Evolutionary conservation across 148 eudicot genomes (phyloP), one percentile per base, ranked within the genome.

Genomic region (Nepenthes gracilis): DNA sequence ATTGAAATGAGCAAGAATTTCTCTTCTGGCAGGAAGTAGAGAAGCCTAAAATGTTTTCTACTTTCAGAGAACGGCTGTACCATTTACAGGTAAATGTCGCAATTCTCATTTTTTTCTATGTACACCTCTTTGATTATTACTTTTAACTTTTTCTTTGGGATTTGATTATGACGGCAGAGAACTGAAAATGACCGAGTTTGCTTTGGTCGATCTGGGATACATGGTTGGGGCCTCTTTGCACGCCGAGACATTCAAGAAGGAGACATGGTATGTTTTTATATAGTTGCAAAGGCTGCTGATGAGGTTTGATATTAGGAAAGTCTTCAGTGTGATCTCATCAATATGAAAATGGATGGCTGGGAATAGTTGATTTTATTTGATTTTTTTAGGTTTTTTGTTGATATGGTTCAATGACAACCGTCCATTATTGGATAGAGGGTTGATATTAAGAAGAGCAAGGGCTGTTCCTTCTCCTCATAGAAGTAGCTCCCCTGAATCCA

Each of bases 161-260:
- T 14, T 69, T 51, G 47, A 15, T 60, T 79, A 14, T 61, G 70
- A 35, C 33, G 67, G 67, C 96, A 93, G 99, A 86, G 79, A 81
- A 93, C 91, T 5, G 99, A 93, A 64, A 81, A 80, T 66, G 89
- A 93, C 53, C 74, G 86, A 63, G 99, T 93, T 55, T 93, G 99
- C 83, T 88, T 88, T 73, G 99, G 99, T 70, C 77, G 82, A 83
- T 93, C 99, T 33, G 99, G 85, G 61, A 93, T 93, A 71, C 99
- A 93, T 63, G 86, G 96, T 58, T 93, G 99, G 96, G 99, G 99
- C 60, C 96, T 93, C 35, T 93, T 93, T 79, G 96, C 99, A 38
- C 89, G 95, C 50, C 70, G 84, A 56, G 78, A 83, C 70, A 93
- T 93, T 67, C 91, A 78, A 72, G 99, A 93, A 80, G 99, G 99